Conservation (phyloP, 225 moss, liverwort and hornwort species). For the Sphagnum contortum region DNA sequence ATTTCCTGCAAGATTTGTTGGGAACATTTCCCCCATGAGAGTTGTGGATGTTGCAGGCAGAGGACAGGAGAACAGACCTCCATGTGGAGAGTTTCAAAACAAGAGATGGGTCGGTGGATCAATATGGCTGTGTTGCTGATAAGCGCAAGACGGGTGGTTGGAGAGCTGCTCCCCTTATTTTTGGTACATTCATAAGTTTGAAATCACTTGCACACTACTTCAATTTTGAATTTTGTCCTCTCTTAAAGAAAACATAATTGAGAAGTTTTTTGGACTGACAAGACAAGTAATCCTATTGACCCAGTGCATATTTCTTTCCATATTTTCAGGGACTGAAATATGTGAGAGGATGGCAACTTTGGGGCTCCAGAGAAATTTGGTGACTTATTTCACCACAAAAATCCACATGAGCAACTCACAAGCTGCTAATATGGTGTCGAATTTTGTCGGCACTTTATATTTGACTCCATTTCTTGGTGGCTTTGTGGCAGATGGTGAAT, state of each 20-base stretch:
- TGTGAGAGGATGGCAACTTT: constrained; percentile 88
- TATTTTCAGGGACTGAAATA: constrained; percentile 67
- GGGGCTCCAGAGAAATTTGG: constrained; percentile 83
- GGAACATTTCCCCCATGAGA: background rate
- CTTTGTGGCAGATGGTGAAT: constrained; percentile 63
- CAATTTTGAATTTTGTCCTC: no score
- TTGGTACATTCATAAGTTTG: constrained; percentile 7
- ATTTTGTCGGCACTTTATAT: constrained; percentile 84
- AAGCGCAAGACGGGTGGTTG: constrained; percentile 32
- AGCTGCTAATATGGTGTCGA: constrained; percentile 94
- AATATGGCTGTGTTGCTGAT: constrained; percentile 23
- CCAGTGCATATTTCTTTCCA: no score
- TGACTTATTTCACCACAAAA: constrained; percentile 65
- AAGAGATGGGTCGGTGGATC: constrained; percentile 22
- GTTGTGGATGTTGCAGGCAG: constrained; percentile 7
- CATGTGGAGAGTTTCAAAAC: constrained; percentile 9
- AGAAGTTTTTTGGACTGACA: no score
- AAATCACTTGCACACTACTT: background rate
- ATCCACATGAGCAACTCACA: constrained; percentile 75
- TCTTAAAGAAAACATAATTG: no score
- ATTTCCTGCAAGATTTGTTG: no score
- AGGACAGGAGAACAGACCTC: constrained; percentile 13
- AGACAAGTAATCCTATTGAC: no score
- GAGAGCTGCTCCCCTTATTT: constrained; percentile 33
- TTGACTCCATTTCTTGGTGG: constrained; percentile 95